Percentiles rank a stretch among this genome's conserved stretches.
Conservation (phyloP, 116 monocot genomes). For the Iris pallida region DNA sequence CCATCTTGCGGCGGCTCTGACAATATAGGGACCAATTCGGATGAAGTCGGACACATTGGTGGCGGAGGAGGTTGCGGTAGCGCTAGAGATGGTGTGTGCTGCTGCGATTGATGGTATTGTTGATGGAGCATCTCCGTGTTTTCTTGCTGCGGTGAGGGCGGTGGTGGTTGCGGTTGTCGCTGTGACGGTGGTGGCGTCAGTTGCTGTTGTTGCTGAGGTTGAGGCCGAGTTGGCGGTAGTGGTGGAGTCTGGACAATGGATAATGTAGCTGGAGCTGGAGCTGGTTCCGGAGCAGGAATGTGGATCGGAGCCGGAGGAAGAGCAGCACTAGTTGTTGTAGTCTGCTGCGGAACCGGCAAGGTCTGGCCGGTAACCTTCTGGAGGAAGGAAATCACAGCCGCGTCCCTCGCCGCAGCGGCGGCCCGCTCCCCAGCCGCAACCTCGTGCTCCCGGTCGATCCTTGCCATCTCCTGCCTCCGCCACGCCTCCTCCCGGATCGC, state of each 20-base stretch:
- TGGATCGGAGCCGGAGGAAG: constrained; percentile 9
- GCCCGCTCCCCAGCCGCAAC: constrained; percentile 53
- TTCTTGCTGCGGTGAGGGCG: background rate
- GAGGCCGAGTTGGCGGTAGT: background rate
- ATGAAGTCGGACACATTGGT: background rate
- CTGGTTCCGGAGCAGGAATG: background rate
- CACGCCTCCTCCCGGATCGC: constrained; percentile 78
- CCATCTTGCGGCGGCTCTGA: background rate
- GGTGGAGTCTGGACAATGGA: background rate
- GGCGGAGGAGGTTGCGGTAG: background rate
- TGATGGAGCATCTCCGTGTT: constrained; percentile 2
- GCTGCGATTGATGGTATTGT: background rate
- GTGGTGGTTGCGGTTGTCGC: background rate
- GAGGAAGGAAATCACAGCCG: constrained; percentile 60
- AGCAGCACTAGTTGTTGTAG: background rate
- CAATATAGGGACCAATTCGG: background rate
- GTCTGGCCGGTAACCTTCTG: constrained; percentile 54
- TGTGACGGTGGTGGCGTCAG: background rate
- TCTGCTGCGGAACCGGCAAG: constrained; percentile 12
- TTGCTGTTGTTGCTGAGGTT: background rate
- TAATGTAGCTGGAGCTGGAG: no score
- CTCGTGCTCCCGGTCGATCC: constrained; percentile 56
- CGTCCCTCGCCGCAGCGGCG: constrained; percentile 49
- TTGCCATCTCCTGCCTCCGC: constrained; percentile 73
- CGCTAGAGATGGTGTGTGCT: background rate